Evolutionary conservation across 345 rosid genomes (phyloP), one percentile per base, ranked within the genome.

Genomic region (Schrenkiella parvula): DNA sequence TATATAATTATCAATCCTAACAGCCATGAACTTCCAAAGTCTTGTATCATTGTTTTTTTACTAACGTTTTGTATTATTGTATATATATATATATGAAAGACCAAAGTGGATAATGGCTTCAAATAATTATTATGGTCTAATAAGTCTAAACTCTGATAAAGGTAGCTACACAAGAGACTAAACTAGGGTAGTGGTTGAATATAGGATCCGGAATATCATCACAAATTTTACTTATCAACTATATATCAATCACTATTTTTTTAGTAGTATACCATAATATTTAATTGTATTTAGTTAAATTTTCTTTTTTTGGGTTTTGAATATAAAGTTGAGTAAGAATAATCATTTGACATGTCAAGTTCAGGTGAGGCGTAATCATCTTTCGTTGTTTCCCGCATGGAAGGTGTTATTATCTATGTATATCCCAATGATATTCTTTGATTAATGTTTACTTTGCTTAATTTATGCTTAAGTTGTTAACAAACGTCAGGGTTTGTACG

Each of bases 361-460:
- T 42, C 53, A 72, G 29, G 76, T 64, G 39, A 42, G 43, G 76
- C 48, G 48, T 55, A 54, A 64, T 72, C 35, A 72, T 72, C 13
- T 29, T n/a, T 37, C 64, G 22, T 63, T 64, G 56, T 52, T 61
- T 58, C 39, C 31, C 41, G 11, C 17, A 71, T 26, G 5, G 28
- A 43, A 46, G 31, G 39, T 70, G 54, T 38, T 69, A 42, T 56
- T 10, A 43, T 69, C 44, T 22, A 57, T 38, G 32, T 38, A 70
- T 58, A 50, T 38, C 31, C 29, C 38, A 13, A 68, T 68, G 34
- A 69, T 44, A 69, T 56, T 69, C 55, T 58, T 57, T 58, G 18
- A 41, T 17, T 35, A 23, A 23, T 60, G 48, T 60, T 51, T 60
- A 18, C 31, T 37, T 13, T 54, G 64, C 53, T 41, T 41, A n/a